phyloP scores from a whole-genome alignment of 305 asterid species.

The Caryopteris hybrid region DNA sequence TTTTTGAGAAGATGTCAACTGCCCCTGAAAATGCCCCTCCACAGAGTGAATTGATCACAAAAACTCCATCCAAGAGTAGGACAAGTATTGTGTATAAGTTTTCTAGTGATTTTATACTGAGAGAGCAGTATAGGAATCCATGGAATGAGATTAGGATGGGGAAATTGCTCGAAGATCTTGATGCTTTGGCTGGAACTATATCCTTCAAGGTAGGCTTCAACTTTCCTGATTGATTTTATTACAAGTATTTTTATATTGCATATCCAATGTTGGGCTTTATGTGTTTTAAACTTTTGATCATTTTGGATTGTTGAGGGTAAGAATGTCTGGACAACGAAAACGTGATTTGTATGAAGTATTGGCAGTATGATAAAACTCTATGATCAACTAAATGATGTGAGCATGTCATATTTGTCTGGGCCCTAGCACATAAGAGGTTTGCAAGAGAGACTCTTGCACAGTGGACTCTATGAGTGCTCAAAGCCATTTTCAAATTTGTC shows the following conservation, averaged over 20 bases:
- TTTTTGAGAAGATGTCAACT: slow-evolving; percentile 39
- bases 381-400: neutral
- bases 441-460: too few species aligned
- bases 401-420: too few species aligned
- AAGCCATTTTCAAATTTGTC: too few species aligned
- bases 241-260: neutral
- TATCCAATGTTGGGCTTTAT: neutral
- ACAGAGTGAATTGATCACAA: slow-evolving; percentile 43
- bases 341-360: neutral
- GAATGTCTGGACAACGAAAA: neutral
- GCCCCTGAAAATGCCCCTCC: slow-evolving; percentile 23
- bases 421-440: too few species aligned
- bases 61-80: slow-evolving; percentile 61
- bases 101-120: slow-evolving; percentile 62
- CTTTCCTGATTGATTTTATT: neutral
- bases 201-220: slow-evolving; percentile 58
- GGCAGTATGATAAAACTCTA: neutral
- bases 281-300: too few species aligned
- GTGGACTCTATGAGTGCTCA: too few species aligned
- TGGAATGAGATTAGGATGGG: slow-evolving; percentile 89
- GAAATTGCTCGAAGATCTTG: slow-evolving; percentile 89
- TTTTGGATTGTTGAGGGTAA: too few species aligned
- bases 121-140: slow-evolving; percentile 89
- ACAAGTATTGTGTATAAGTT: slow-evolving; percentile 61
- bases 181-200: slow-evolving; percentile 94